Percentiles rank a stretch among this genome's conserved stretches.
phyloP scores from a whole-genome alignment of 257 asterid genomes.

The Solanum peruvianum region DNA sequence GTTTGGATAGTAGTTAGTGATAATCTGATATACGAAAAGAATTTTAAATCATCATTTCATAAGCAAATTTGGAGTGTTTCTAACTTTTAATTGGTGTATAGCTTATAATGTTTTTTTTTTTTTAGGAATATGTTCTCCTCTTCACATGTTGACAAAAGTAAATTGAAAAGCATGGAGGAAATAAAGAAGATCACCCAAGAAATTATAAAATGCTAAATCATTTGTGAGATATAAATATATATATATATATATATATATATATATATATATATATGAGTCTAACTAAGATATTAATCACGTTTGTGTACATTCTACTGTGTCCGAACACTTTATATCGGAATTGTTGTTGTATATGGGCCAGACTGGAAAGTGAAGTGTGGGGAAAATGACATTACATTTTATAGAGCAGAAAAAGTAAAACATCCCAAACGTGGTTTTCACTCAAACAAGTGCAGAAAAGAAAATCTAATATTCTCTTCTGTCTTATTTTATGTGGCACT shows the following conservation, averaged over 20 bases:
- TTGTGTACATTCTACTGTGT: too few species aligned
- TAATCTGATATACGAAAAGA: neutral
- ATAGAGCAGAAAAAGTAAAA: neutral
- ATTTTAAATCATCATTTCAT: neutral
- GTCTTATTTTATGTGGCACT: rapidly evolving
- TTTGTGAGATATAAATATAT: too few species aligned
- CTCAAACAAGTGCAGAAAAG: neutral
- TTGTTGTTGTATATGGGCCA: neutral
- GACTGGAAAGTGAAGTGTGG: neutral
- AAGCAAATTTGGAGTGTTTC: neutral
- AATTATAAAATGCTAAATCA: too few species aligned
- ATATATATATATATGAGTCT: neutral
- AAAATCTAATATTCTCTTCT: neutral
- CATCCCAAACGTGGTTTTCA: neutral
- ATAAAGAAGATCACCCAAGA: neutral
- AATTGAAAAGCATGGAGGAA: neutral
- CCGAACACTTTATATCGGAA: neutral
- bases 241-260: too few species aligned
- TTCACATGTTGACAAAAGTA: neutral
- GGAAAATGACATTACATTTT: neutral
- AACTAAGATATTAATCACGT: neutral
- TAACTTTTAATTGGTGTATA: neutral
- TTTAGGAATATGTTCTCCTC: neutral
- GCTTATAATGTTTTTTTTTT: too few species aligned
- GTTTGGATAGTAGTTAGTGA: neutral